Conservation (phyloP, 2,329 filamentous ascomycete species). For the Fusarium cicatricum region DNA sequence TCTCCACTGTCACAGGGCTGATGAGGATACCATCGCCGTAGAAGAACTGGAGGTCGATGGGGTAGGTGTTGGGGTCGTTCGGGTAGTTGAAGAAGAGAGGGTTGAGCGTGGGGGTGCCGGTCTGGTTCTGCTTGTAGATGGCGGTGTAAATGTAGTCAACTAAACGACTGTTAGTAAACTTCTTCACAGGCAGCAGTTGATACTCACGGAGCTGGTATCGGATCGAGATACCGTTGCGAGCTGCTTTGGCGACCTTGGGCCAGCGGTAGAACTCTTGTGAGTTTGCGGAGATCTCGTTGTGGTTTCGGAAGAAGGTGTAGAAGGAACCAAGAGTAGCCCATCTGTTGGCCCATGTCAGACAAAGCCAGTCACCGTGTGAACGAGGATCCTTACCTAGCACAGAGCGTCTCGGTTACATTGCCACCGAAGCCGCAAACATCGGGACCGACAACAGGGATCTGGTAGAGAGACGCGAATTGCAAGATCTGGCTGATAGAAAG, state of each 20-base stretch:
- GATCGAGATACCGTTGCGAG: slow-evolving; percentile 71
- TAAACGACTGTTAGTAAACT: slow-evolving; percentile 1
- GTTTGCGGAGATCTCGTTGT: slow-evolving; percentile 56
- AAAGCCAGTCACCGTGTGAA: rapidly evolving
- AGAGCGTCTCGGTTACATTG: slow-evolving; percentile 52
- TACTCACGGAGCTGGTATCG: slow-evolving; percentile 66
- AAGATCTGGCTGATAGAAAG: slow-evolving; percentile 66
- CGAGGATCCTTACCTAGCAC: slow-evolving; percentile 15
- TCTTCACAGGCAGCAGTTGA: rapidly evolving
- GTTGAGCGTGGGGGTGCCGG: slow-evolving; percentile 71
- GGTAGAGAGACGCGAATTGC: slow-evolving; percentile 70
- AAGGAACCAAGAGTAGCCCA: slow-evolving; percentile 74
- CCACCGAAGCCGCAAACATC: slow-evolving; percentile 82
- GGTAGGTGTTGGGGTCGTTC: slow-evolving; percentile 52
- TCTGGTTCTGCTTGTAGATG: slow-evolving; percentile 65
- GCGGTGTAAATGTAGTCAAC: slow-evolving; percentile 81
- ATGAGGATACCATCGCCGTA: slow-evolving; percentile 57
- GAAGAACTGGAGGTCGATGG: slow-evolving; percentile 58
- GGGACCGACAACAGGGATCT: slow-evolving; percentile 72
- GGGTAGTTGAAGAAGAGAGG: slow-evolving; percentile 77
- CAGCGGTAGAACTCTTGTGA: slow-evolving; percentile 74
- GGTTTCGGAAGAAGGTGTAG: slow-evolving; percentile 74
- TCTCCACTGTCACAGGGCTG: slow-evolving; percentile 56
- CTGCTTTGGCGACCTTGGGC: slow-evolving; percentile 67
- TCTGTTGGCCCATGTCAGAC: slow-evolving; percentile 44